Conservation (phyloP, 805 yeast species). For the Grigorovia yakushimaensis region DNA sequence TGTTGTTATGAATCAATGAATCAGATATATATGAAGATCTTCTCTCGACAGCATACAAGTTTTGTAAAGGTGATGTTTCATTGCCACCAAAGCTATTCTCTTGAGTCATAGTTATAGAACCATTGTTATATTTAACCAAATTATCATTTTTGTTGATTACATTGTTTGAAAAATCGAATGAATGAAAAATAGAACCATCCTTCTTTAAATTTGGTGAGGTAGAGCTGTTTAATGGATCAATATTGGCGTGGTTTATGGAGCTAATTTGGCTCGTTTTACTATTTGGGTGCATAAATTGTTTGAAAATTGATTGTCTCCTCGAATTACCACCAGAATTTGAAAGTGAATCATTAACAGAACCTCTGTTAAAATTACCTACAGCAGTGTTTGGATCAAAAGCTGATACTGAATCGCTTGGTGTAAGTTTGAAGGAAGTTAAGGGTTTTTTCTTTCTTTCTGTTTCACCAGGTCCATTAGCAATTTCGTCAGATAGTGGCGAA, state of each 20-base stretch:
- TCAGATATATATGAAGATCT: constrained; percentile 73
- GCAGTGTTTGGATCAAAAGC: neutral
- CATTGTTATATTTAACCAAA: neutral
- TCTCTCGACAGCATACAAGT: constrained; percentile 36
- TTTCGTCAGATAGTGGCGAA: neutral
- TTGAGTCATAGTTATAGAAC: neutral
- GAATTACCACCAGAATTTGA: neutral
- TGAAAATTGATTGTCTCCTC: constrained; percentile 12
- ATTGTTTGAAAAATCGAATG: neutral
- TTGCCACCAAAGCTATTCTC: neutral
- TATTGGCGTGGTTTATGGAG: neutral
- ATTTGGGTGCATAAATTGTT: neutral
- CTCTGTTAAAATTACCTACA: neutral
- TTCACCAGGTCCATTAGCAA: neutral
- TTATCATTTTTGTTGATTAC: neutral
- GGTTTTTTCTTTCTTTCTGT: neutral
- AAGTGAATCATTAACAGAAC: neutral
- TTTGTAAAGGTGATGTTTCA: neutral
- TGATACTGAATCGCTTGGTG: neutral
- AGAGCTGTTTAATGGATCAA: neutral
- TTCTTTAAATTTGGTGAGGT: neutral
- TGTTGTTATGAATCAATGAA: constrained; percentile 33
- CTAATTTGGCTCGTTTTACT: neutral
- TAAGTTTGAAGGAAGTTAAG: neutral
- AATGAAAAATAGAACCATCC: neutral